Percentiles rank a stretch among this genome's conserved stretches.
Conservation (phyloP, 1,284 basidiomycete genomes). For the Tylopilus sp. region DNA sequence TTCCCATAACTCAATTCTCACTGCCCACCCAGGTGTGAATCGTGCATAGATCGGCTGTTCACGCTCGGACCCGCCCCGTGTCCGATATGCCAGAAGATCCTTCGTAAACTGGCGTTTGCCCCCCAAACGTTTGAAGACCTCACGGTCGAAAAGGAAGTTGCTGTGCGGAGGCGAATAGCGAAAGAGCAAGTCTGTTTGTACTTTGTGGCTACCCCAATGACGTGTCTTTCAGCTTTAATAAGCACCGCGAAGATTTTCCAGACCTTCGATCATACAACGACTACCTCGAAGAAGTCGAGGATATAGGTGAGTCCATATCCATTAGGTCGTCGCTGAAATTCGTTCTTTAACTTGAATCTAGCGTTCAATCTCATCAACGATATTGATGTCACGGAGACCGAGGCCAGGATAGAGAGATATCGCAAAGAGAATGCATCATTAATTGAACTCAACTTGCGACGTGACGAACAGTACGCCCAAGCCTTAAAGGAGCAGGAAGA, state of each 20-base stretch:
- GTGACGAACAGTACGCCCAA: conserved; percentile 71
- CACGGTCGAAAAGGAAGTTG: conserved; percentile 94
- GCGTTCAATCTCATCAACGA: conserved; percentile 97
- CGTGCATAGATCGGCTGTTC: conserved; percentile 95
- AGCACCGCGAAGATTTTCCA: conserved; percentile 85
- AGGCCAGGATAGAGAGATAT: conserved; percentile 78
- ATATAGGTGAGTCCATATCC: conserved; percentile 66
- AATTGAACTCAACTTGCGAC: conserved; percentile 76
- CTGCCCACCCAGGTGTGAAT: conserved; percentile 74
- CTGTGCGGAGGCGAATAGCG: conserved; percentile 79
- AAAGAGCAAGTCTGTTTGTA: conserved; percentile 60
- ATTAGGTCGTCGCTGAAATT: background rate
- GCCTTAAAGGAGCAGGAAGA: conserved; percentile 75
- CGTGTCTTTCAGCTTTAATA: conserved; percentile 73
- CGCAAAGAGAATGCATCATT: conserved; percentile 76
- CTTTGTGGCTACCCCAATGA: background rate
- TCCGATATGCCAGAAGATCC: conserved; percentile 87
- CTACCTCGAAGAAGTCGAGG: conserved; percentile 95
- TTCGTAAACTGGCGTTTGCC: conserved; percentile 91
- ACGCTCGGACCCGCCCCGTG: conserved; percentile 96
- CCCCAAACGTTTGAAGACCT: conserved; percentile 98
- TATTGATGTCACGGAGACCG: conserved; percentile 81
- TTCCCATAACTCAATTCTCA: conserved; percentile 14
- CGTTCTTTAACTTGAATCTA: conserved; percentile 31
- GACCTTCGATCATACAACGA: conserved; percentile 88